Conservation (phyloP, 805 yeast species). For the Grigorovia humatica region DNA sequence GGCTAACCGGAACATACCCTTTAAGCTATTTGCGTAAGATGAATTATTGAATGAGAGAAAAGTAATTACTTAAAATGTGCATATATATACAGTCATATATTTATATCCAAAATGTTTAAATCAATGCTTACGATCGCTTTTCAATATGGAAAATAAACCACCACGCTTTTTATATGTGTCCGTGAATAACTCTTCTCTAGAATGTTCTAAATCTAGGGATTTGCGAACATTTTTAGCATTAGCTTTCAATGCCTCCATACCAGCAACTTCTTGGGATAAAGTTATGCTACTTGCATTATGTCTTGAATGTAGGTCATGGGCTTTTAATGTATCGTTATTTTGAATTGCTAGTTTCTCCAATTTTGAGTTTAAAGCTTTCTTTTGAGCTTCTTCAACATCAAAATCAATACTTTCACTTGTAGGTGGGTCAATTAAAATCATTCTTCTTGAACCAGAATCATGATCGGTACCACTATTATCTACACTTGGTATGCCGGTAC, state of each 20-base stretch:
- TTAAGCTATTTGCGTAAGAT: not conserved
- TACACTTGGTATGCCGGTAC: not conserved
- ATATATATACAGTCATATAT: not conserved
- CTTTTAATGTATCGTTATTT: not conserved
- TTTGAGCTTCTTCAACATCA: conserved; percentile 14
- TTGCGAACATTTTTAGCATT: conserved; percentile 21
- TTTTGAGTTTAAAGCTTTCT: conserved; percentile 19
- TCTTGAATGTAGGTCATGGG: not conserved
- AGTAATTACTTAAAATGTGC: not conserved
- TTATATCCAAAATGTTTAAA: not conserved
- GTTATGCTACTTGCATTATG: not conserved
- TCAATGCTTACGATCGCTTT: not conserved
- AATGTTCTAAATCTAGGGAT: conserved; percentile 22
- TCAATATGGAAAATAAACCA: not conserved
- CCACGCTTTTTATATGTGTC: not conserved
- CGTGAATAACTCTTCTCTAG: conserved; percentile 5
- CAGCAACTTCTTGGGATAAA: not conserved
- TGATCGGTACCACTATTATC: conserved; percentile 2
- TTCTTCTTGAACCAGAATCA: not conserved
- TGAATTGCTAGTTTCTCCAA: conserved; percentile 11
- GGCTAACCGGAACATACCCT: too few relatives aligned
- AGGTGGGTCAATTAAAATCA: conserved; percentile 7
- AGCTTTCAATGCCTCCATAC: conserved; percentile 2
- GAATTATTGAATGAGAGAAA: not conserved
- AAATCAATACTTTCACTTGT: conserved; percentile 24